Evolutionary conservation across 306 rosid genomes (phyloP), one percentile per base, ranked within the genome.

Genomic region (Datisca glomerata): DNA sequence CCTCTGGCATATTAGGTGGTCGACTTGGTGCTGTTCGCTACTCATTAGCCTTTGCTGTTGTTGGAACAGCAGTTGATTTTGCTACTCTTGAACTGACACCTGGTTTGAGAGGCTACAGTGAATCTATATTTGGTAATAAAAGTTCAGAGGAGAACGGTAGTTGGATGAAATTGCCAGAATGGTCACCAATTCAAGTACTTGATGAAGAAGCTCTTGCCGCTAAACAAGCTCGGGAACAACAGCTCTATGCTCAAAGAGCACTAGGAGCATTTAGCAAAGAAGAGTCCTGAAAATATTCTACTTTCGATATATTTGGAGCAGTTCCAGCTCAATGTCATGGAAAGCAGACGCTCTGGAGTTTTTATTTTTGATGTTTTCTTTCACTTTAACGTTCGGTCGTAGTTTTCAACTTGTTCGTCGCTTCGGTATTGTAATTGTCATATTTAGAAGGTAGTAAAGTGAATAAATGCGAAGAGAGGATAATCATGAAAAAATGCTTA

Each of bases 171-270:
- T 54, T 72, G 70, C 98, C 98, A 0, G 86, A 84, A 42, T 89
- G 98, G 98, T 84, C 78, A 16, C 98, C 95, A 0, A 80, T 89
- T 58, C 57, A 23, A 57, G 59, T 84, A 32, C 86, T 89, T 6
- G 86, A 89, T 8, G 98, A 89, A 47, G 96, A 84, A 64, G 91
- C 71, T 38, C 66, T 77, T 18, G 92, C 96, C 51, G 75, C 65
- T 12, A 89, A 84, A 57, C 63, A 61, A 55, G 93, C 79, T 50
- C 78, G 56, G 53, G 83, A 89, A 45, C 68, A 78, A 41, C 62
- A 80, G 60, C 63, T 75, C 35, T 68, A 65, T 45, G 71, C 76
- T 2, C 93, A 78, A 44, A 71, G 71, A 51, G 83, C 48, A 11
- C 61, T 77, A 41, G 81, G 79, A 8, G 61, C 57, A 43, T 58